Percentiles rank a stretch among this genome's conserved stretches.
Conservation (phyloP, 345 rosid genomes). For the Eutrema japonicum region DNA sequence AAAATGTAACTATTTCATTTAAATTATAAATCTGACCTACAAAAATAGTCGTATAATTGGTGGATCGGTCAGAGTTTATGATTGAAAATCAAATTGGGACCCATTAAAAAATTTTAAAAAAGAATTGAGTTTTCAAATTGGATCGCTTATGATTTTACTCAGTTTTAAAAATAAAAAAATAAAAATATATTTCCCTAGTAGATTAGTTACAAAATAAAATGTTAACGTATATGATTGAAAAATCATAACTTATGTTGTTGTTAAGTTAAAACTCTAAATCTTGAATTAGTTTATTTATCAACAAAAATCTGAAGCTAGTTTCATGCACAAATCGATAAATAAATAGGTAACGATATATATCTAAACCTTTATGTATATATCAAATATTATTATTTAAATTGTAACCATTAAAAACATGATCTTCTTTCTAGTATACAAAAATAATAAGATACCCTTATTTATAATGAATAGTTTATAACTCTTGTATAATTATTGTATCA, state of each 20-base stretch:
- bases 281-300: neutral
- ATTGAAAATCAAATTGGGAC: constrained; percentile 27
- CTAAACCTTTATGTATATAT: neutral
- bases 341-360: neutral
- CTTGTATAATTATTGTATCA: neutral
- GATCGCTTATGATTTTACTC: neutral
- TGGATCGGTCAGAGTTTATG: constrained; percentile 40
- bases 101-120: no score
- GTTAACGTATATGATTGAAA: neutral
- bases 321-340: constrained; percentile 4
- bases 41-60: neutral
- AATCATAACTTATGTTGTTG: neutral
- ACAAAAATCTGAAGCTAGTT: neutral
- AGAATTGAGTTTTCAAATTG: neutral
- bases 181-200: neutral
- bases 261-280: neutral
- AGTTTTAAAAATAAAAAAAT: neutral
- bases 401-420: neutral
- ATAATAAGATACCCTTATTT: neutral
- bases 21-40: neutral
- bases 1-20: neutral
- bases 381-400: neutral
- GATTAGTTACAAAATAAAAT: neutral
- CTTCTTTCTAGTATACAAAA: neutral
- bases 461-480: neutral